These are phyloP conservation scores for Peltaster fructicola DNA, from an alignment of 2,329 filamentous ascomycete species.

Conservation along the genomic window DNA sequence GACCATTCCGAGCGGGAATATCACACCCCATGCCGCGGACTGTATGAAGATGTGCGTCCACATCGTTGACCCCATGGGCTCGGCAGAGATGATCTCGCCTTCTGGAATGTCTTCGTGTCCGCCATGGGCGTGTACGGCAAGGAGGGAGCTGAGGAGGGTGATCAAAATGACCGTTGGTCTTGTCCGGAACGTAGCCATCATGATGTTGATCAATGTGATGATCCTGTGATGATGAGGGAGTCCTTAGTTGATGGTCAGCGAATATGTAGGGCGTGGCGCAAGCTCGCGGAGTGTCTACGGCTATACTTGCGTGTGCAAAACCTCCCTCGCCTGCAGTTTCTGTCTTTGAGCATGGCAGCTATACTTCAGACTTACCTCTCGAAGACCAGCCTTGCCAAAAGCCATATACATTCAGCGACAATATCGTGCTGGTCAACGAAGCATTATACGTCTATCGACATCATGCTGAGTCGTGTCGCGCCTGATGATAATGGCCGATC, in stretches of 20 bases:
- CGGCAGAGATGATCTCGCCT: slow-evolving; percentile 49
- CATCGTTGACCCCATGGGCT: slow-evolving; percentile 69
- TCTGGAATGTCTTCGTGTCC: slow-evolving; percentile 45
- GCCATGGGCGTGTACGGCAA: slow-evolving; percentile 27
- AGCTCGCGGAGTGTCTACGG: neutral
- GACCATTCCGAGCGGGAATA: slow-evolving; percentile 92
- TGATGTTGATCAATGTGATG: slow-evolving; percentile 1
- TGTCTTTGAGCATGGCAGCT: no score
- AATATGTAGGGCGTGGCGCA: neutral
- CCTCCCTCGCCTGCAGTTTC: neutral
- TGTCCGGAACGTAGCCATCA: slow-evolving; percentile 12
- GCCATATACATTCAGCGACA: neutral
- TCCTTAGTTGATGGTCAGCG: slow-evolving; percentile 1
- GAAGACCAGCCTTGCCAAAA: no score
- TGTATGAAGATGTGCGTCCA: slow-evolving; percentile 91
- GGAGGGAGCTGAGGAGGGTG: slow-evolving; percentile 1
- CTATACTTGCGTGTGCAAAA: neutral
- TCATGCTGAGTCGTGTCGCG: slow-evolving; percentile 1
- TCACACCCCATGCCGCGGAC: slow-evolving; percentile 70
- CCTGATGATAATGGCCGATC: slow-evolving; percentile 1
- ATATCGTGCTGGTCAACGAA: neutral
- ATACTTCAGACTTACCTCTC: no score
- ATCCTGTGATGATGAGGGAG: neutral
- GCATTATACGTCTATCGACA: neutral
- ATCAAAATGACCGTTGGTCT: slow-evolving; percentile 6